A percentile compares a stretch with the other conserved stretches of the same genome.
phyloP scores from a whole-genome alignment of 2,329 filamentous ascomycete species.

The Chaetomium globosum region DNA sequence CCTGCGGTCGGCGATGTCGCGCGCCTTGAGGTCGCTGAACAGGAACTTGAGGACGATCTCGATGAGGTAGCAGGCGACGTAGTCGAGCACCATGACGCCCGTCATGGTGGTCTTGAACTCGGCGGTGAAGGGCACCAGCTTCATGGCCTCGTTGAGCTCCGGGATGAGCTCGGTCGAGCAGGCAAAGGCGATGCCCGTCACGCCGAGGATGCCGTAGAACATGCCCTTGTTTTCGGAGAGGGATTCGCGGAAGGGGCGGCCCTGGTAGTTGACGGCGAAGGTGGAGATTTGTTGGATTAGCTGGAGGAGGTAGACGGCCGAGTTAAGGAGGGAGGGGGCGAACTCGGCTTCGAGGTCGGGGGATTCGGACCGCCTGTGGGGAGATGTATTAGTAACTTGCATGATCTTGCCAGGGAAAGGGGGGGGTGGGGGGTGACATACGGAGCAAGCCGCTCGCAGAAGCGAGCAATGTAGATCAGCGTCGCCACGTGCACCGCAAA shows the following conservation, averaged over 20 bases:
- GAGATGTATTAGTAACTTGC: conserved; percentile 30
- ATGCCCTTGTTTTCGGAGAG: conserved; percentile 96
- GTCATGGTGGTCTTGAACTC: conserved; percentile 92
- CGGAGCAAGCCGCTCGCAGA: conserved; percentile 84
- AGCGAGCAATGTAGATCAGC: conserved; percentile 88
- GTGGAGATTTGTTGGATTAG: conserved; percentile 99
- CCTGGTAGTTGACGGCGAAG: conserved; percentile 99
- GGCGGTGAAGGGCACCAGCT: conserved; percentile 82
- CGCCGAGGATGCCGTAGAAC: conserved; percentile 94
- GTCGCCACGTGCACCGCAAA: conserved; percentile 95
- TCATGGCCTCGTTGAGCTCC: conserved; percentile 91
- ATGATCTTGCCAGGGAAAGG: neutral
- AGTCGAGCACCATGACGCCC: conserved; percentile 82
- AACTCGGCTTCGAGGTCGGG: conserved; percentile 96
- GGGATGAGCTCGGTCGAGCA: conserved; percentile 95
- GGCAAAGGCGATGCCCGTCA: conserved; percentile 86
- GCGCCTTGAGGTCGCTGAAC: conserved; percentile 90
- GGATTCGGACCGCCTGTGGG: conserved; percentile 53
- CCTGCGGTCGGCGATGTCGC: conserved; percentile 86
- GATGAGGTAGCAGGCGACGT: conserved; percentile 80
- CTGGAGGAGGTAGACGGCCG: conserved; percentile 93
- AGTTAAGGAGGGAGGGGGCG: conserved; percentile 89
- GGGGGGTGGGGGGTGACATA: conserved; percentile 52
- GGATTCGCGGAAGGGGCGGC: conserved; percentile 93
- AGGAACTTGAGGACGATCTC: conserved; percentile 81